Base-by-base conservation (phyloP, 176 grass and related monocot species). In the Dendrocalamus sinicus region DNA sequence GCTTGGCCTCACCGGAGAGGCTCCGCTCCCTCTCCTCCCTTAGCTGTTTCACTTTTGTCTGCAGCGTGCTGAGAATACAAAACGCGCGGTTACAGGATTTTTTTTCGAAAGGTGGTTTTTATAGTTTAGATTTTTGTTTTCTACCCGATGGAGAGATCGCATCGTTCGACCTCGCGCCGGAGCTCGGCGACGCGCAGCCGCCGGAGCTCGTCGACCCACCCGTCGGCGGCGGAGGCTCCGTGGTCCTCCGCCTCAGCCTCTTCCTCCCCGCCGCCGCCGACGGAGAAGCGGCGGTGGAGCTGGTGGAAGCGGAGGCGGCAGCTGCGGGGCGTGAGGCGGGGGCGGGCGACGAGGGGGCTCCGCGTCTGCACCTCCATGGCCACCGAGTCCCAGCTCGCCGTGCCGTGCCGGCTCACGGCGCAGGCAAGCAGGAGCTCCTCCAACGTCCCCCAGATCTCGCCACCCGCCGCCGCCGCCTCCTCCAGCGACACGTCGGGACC, bases 381-480 rank as follows among this genome's bases (percentile, higher is more conserved):
- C 28, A 99, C 93, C 26, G 88, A 89, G 71, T 94, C 96, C 96
- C 96, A 99, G 65, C 92, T 93, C 32, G 67, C 89, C 81, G 90
- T 92, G 81, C 96, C 96, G 77, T 99, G 93, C 55, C 96, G 92
- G 52, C 71, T 80, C 50, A 99, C 90, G 55, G 96, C 93, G 86
- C 80, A 94, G 12, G 96, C 92, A 48, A 99, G 86, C 78, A 99
- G 78, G 7, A 99, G 93, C 88, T 99, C 96, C 86, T 99, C 96
- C 88, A 92, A 84, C 79, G 96, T 99, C 12, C 96, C 96, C 96
- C 96, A 99, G 96, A 99, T 94, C 93, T 96, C 91, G 39, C 64
- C 76, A 54, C 64, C 63, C 47, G 9, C 67, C 74, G 60, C 77
- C 63, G 65, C 80, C 44, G 5, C 40, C 88, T 14, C 72, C 54